Base-by-base conservation (phyloP, 2,329 filamentous ascomycete genomes). In the Neodidymelliopsis sp. region DNA sequence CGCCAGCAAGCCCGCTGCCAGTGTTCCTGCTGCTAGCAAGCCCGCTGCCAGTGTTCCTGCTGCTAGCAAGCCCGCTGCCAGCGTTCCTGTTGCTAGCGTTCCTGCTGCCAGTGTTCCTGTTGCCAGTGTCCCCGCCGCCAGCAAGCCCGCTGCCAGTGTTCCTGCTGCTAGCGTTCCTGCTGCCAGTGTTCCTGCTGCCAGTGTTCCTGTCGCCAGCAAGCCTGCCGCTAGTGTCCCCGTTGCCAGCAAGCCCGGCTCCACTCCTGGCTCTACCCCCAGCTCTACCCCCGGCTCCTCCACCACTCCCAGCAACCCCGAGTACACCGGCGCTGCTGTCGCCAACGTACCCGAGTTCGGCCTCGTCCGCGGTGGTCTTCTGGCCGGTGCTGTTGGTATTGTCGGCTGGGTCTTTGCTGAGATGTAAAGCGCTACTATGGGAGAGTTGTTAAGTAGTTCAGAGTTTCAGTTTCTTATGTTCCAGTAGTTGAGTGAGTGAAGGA, bases 341-440 rank as follows among this genome's bases (percentile, higher is more conserved):
- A 45, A 50, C 20, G 40, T 34, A 1, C 47, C 47, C 7, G 36
- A 27, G 24, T 27, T 27, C 19, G 6, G 18, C 30, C n/a, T n/a
- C 15, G 29, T 23, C 12, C n/a, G 29, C 15, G 20, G 27, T 4
- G 35, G 35, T 11, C 36, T 48, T 10, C 28, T 53, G 16, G 38
- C 45, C 18, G 49, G 53, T 11, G 49, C 43, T 6, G 40, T 55
- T 12, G 48, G 53, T 24, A 10, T 49, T 15, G 45, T 49, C 38
- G 47, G 48, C 34, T 48, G 43, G 38, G 35, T 41, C 29, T 55
- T 55, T 22, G 48, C 53, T 12, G 38, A 27, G 22, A 24, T 55
- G 48, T 55, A 52, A 42, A 43, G 37, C 6, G 28, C 25, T 11
- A 2, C 27, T 2, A 3, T 30, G n/a, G 5, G 4, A 16, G 42